Base-by-base conservation (phyloP, 176 grass and related monocot species). In the Juncus effusus region DNA sequence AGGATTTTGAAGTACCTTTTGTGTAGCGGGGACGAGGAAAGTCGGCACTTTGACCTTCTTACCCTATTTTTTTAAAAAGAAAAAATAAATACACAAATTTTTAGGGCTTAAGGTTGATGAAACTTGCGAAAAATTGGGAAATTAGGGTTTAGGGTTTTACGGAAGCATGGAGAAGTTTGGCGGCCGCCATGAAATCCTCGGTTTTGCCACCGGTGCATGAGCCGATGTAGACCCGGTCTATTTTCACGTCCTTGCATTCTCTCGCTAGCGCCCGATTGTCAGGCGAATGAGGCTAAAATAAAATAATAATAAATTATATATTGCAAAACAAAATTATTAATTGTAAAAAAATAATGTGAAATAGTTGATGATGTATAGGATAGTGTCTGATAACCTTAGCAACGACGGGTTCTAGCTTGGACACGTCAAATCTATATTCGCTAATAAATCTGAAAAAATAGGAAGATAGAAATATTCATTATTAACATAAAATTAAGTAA, bases 151-250 rank as follows among this genome's bases (percentile, higher is more conserved):
- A 28, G 19, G 19, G 19, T 28, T 28, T 28, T 28, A 97, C 94
- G 50, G 80, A 93, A 80, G 88, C 85, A 51, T 89, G 80, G 77
- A 97, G 81, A 73, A 97, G 85, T 70, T 89, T 92, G 3, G 94
- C 94, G 42, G 88, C 94, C 79, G 85, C 85, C 60, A 97, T 50
- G 54, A 97, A 97, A 67, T 97, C 94, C 64, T 97, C 85, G 0
- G 85, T 97, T 72, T 97, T 97, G 28, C 94, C 88, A 69, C 94
- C 94, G 54, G 94, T 97, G 68, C 93, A 97, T 80, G 93, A 97
- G 68, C 94, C 94, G 39, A 97, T 97, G 77, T 97, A 92, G 16
- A 92, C 88, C 63, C 94, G 76, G 57, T 97, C 88, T 69, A 92
- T 84, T 82, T 89, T 97, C 36, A 97, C 88, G 66, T 92, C 82